Evolutionary conservation across 441 rosid genomes (phyloP).

Genomic region (Euphorbia celastroides): DNA sequence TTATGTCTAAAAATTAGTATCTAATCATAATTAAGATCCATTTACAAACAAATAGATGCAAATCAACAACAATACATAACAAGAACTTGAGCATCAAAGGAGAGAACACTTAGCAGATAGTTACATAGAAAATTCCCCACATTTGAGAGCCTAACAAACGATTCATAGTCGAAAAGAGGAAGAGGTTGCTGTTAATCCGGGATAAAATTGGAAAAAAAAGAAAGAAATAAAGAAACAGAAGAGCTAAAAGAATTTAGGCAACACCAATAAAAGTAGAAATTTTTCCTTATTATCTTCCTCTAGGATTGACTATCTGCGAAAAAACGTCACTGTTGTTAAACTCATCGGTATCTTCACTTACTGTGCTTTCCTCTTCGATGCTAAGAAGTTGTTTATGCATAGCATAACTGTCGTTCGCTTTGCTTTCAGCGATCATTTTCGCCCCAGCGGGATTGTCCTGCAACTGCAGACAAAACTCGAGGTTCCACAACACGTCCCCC

Average conservation of each 20-base stretch:
- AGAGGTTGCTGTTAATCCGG: too few relatives aligned
- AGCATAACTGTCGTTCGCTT: slow-evolving; percentile 34
- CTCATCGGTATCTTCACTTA: slow-evolving; percentile 74
- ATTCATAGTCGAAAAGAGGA: background rate
- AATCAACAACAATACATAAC: slow-evolving; percentile 8
- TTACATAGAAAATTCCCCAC: background rate
- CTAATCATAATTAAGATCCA: slow-evolving; percentile 10
- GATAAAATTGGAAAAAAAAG: too few relatives aligned
- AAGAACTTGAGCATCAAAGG: background rate
- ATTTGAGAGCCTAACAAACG: slow-evolving; percentile 11
- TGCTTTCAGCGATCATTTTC: slow-evolving; percentile 43
- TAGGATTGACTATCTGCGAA: slow-evolving; percentile 89
- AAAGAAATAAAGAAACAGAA: background rate
- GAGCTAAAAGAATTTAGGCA: too few relatives aligned
- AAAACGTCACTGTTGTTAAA: slow-evolving; percentile 69
- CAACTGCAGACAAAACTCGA: slow-evolving; percentile 79
- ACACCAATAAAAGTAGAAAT: too few relatives aligned
- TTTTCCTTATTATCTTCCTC: slow-evolving; percentile 54
- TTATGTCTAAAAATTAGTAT: background rate
- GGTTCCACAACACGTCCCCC: slow-evolving; percentile 95
- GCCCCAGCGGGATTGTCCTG: slow-evolving; percentile 75
- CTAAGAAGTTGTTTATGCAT: slow-evolving; percentile 52
- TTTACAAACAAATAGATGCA: slow-evolving; percentile 5
- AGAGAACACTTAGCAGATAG: background rate
- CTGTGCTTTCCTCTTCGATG: slow-evolving; percentile 70